These are phyloP conservation scores for Protea cynaroides DNA, from an alignment of 164 flowering plant species.

Conservation along the genomic window DNA sequence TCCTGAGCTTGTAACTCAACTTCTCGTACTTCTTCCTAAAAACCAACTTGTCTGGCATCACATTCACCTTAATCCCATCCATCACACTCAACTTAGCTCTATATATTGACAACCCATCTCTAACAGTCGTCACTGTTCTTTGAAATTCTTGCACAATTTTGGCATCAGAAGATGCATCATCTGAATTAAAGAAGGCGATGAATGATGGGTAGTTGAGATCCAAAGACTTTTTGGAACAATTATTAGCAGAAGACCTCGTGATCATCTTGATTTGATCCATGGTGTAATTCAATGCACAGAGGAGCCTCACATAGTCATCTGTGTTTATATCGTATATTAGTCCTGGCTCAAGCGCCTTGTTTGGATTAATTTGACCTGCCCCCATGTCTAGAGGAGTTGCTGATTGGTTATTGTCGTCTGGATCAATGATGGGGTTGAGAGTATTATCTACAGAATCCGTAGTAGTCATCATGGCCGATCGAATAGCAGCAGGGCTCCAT, in stretches of 20 bases:
- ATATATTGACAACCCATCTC: conserved; percentile 34
- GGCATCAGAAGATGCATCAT: conserved; percentile 13
- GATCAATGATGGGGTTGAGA: conserved; percentile 34
- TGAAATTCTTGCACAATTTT: no score
- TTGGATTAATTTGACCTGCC: no score
- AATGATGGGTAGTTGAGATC: conserved; percentile 78
- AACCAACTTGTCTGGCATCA: conserved; percentile 37
- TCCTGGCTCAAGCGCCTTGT: no score
- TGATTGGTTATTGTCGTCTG: background rate
- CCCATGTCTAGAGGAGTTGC: no score
- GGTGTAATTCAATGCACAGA: conserved; percentile 53
- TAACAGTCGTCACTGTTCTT: conserved; percentile 60
- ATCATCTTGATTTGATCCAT: conserved; percentile 34
- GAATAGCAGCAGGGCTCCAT: conserved; percentile 71
- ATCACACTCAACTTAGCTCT: conserved; percentile 27
- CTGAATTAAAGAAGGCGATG: conserved; percentile 36
- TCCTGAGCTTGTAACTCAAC: conserved; percentile 28
- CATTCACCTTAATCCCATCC: conserved; percentile 39
- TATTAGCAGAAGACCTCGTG: conserved; percentile 20
- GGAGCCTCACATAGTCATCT: conserved; percentile 45
- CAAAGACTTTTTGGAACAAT: conserved; percentile 38
- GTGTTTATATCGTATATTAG: no score
- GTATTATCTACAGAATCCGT: conserved; percentile 40
- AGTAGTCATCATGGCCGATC: conserved; percentile 76
- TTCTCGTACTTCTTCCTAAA: conserved; percentile 45